These are phyloP conservation scores for Puccinia horiana DNA, from an alignment of 1,284 basidiomycete genomes.

Conservation along the genomic window DNA sequence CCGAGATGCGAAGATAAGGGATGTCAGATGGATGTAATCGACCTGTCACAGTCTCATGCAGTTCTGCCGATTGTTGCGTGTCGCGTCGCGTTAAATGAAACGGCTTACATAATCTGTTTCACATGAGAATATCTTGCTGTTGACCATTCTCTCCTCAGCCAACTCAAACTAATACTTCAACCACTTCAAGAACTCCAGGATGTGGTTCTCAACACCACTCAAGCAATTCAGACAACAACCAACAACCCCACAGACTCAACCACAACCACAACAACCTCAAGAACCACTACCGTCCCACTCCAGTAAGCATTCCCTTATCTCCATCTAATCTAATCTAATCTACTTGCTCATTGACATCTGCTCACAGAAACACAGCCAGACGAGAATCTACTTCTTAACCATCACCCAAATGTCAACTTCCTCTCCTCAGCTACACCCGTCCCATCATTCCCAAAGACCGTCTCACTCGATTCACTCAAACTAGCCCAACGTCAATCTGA, in stretches of 20 bases:
- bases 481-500: background rate
- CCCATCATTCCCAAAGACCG: conserved; percentile 13
- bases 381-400: background rate
- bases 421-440: background rate
- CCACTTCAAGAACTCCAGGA: background rate
- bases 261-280: background rate
- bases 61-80: too few relatives aligned
- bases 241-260: background rate
- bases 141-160: background rate
- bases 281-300: background rate
- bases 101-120: too few relatives aligned
- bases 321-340: too few relatives aligned
- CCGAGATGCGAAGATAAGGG: too few relatives aligned
- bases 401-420: conserved; percentile 29
- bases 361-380: background rate
- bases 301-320: too few relatives aligned
- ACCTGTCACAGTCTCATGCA: too few relatives aligned
- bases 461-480: conserved; percentile 1
- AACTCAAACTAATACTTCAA: background rate
- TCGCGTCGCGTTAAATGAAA: too few relatives aligned
- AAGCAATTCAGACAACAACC: background rate
- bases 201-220: background rate
- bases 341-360: too few relatives aligned
- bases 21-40: too few relatives aligned
- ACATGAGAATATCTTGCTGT: too few relatives aligned